Base-by-base conservation (phyloP, 2,329 filamentous ascomycete genomes). In the Metarhizium robertsii region DNA sequence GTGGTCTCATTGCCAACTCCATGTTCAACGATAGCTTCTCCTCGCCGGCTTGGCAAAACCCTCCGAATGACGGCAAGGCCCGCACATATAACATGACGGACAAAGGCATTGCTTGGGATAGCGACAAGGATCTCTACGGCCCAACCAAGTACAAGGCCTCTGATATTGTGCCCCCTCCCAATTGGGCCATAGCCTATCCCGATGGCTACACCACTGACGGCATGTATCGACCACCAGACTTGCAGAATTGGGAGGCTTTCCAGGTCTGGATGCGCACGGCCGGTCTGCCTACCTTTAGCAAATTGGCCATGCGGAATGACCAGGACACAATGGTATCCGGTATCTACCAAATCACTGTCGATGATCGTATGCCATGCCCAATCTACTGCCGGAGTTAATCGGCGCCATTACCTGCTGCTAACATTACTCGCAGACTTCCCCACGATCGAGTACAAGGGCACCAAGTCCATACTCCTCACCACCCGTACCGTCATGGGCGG, bases 211-310 rank as follows among this genome's bases (percentile, higher is more conserved):
- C 80, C 3, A 69, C 75, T 0, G 73, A 80, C 0, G 25, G 45
- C 45, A 48, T 48, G 13, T 78, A 79, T 53, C 81, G 80, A 2
- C 84, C 90, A 25, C 90, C 91, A 0, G 73, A 94, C 63, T 70
- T 97, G 18, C 79, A 86, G 59, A 73, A 83, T 0, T 86, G 90
- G 73, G 88, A 96, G 69, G 84, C 85, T 47, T 95, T 99, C 70
- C 92, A 96, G 73, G 92, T 97, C 25, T 99, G 94, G 94, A 99
- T 99, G 94, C 85, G 94, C 64, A 95, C 95, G 2, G 94, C 94
- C 29, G 94, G 92, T 56, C 75, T 97, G 64, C 94, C 94, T 1
- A 87, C 87, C 5, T 99, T 99, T 69, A 96, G 89, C 80, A 99
- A 99, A 75, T 77, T 99, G 50, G 90, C 90, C 49, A 82, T 87